phyloP scores from a whole-genome alignment of 352 stramenopile genomes.

The Pythium periplocum region DNA sequence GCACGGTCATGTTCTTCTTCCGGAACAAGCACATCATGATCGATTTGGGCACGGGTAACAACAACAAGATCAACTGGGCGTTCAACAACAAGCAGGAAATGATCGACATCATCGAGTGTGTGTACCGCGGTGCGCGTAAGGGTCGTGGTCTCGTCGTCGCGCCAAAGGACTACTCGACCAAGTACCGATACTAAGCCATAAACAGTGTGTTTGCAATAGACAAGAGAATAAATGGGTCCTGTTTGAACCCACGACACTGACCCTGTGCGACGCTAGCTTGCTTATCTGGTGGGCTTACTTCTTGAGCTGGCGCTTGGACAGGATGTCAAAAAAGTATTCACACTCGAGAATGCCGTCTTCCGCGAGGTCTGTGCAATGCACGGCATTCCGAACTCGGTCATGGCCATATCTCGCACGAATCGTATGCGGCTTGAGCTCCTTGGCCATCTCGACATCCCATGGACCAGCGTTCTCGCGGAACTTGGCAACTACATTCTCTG shows the following conservation, averaged over 20 bases:
- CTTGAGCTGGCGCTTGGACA: conserved; percentile 59
- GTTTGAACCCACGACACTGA: too few relatives aligned
- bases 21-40: conserved; percentile 99
- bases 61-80: conserved; percentile 99
- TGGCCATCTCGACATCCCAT: conserved; percentile 91
- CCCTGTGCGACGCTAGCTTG: too few relatives aligned
- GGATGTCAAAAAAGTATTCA: conserved; percentile 93
- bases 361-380: conserved; percentile 92
- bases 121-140: conserved; percentile 97
- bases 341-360: conserved; percentile 90
- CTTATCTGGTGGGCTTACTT: conserved; percentile 2
- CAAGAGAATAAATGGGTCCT: too few relatives aligned
- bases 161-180: conserved; percentile 99
- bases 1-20: conserved; percentile 99
- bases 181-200: conserved; percentile 93
- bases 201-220: too few relatives aligned
- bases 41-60: conserved; percentile 99
- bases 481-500: conserved; percentile 46
- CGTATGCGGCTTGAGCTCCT: conserved; percentile 86
- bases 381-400: conserved; percentile 84
- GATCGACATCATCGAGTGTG: conserved; percentile 99
- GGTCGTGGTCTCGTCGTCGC: conserved; percentile 97
- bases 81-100: conserved; percentile 97
- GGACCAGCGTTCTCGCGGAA: conserved; percentile 86
- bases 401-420: conserved; percentile 88